These are phyloP conservation scores for Suillus subaureus DNA, from an alignment of 768 basidiomycete genomes.

Conservation along the genomic window DNA sequence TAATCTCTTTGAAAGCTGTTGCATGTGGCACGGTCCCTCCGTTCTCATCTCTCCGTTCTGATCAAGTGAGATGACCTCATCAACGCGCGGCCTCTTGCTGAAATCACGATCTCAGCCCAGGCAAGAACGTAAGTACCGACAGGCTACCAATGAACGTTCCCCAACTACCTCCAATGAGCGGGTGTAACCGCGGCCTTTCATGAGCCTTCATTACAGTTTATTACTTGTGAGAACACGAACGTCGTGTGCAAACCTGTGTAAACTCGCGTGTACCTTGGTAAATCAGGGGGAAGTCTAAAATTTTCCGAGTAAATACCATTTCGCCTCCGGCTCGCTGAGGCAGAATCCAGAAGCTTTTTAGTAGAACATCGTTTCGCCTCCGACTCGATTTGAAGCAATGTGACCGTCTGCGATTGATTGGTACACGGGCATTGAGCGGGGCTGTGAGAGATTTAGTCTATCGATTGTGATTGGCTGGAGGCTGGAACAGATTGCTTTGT, in stretches of 20 bases:
- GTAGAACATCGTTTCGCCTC: not conserved
- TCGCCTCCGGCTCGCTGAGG: not conserved
- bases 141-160: not conserved
- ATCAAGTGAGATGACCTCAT: not conserved
- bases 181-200: not conserved
- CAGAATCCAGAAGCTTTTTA: not conserved
- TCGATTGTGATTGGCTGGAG: not conserved
- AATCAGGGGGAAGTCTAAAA: not conserved
- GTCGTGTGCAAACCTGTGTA: conserved; percentile 1
- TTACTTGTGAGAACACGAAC: conserved; percentile 1
- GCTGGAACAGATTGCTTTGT: not conserved
- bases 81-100: not conserved
- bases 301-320: not conserved
- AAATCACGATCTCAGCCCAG: not conserved
- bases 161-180: not conserved
- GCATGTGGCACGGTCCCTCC: not conserved
- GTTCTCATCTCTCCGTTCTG: not conserved
- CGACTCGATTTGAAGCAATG: not conserved
- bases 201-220: not conserved
- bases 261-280: not conserved
- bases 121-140: conserved; percentile 4
- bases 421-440: not conserved
- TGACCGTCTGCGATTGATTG: not conserved
- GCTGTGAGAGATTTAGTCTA: not conserved
- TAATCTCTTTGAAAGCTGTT: not conserved